Evolutionary conservation across 257 asterid species (phyloP).

Genomic region (Capsicum rhomboideum): DNA sequence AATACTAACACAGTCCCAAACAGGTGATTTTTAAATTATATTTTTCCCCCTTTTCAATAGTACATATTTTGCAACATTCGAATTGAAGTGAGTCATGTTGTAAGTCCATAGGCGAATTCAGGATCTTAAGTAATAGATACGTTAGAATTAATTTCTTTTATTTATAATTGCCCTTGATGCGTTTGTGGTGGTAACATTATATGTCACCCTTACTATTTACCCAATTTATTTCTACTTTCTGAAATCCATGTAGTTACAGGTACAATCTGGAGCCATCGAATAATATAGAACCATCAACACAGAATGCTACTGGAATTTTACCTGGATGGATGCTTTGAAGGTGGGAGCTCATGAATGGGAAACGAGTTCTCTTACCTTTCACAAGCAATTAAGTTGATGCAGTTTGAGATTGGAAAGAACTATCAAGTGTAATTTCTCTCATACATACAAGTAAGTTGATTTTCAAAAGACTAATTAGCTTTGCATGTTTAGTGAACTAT

Average conservation of each 20-base stretch:
- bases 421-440: not conserved
- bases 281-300: not conserved
- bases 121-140: not conserved
- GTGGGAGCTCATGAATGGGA: not conserved
- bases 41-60: not conserved
- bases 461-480: not conserved
- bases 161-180: no score
- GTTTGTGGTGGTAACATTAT: not conserved
- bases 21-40: not conserved
- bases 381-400: not conserved
- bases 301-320: not conserved
- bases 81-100: not conserved
- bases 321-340: conserved; percentile 1
- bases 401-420: not conserved
- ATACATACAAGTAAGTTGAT: not conserved
- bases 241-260: not conserved
- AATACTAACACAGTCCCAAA: not conserved
- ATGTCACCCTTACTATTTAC: not conserved
- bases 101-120: not conserved
- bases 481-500: not conserved
- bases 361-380: not conserved
- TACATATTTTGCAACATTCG: not conserved
- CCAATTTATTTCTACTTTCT: not conserved
- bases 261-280: not conserved
- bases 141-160: no score